Base-by-base conservation (phyloP, 1,139 yeast genomes). In the Ashbya aceris region DNA sequence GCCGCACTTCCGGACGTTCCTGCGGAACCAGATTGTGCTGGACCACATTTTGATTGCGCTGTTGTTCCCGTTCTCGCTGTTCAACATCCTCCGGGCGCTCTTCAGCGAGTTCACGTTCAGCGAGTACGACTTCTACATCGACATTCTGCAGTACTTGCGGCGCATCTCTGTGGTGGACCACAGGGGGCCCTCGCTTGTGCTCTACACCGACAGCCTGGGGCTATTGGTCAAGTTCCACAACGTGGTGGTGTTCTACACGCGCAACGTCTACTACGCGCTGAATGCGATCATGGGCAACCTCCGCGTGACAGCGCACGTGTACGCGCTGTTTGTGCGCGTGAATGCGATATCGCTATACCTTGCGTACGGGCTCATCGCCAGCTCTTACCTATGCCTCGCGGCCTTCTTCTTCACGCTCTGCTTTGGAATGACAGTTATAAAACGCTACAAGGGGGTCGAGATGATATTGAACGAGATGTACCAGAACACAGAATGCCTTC, bases 211-310 rank as follows among this genome's bases (percentile, higher is more conserved):
- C 9, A 48, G 48, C 4, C 28, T 49, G 27, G 59, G 58, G 4
- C 45, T 60, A 26, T 37, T 60, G 36, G 59, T 56, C 26, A 58
- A 55, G 44, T 58, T 58, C 38, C 62, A 58, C 44, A 58, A 58
- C 39, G 48, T 58, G 8, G 43, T 56, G 7, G 49, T 56, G 6
- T 55, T 44, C 42, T 52, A 58, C 36, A 42, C 55, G 6, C 47
- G 52, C 26, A 56, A 59, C 4, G 11, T 46, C 10, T 47, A 49
- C 28, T 40, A 43, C 27, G 40, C 27, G 32, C 33, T 39, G 17
- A 42, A 44, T 28, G 27, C 35, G 7, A 35, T 34, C n/a, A 29
- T 38, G 11, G 43, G 40, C n/a, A 40, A 35, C 37, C 27, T 39
- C 27, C 9, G 31, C 9, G 30, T 39, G 31, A 36, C 42, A 14